Evolutionary conservation across 2,329 filamentous ascomycete species (phyloP).

Genomic region (Didymella segeticola): DNA sequence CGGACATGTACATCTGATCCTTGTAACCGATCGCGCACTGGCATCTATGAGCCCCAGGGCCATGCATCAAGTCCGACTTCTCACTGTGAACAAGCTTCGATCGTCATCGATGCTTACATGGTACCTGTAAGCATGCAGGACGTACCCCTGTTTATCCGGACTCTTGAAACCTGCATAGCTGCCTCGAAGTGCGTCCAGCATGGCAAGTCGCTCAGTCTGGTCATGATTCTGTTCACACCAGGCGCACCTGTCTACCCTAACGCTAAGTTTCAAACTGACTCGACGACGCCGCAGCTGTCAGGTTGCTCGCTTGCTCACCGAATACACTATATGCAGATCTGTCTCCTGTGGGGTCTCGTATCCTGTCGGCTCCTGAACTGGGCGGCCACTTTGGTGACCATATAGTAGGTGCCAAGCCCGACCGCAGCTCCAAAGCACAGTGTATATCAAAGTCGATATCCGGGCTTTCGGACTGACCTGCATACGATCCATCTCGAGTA

Average conservation of each 20-base stretch:
- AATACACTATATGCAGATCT: constrained; percentile 27
- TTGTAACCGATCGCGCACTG: constrained; percentile 31
- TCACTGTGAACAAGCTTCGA: constrained; percentile 18
- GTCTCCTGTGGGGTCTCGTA: constrained; percentile 26
- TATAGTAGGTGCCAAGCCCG: constrained; percentile 28
- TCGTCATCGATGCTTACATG: constrained; percentile 12
- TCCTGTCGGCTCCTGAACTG: constrained; percentile 33
- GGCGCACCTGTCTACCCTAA: constrained; percentile 25
- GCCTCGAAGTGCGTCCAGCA: constrained; percentile 26
- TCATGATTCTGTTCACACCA: constrained; percentile 20
- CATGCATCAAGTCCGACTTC: constrained; percentile 23
- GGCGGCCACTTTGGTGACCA: constrained; percentile 32
- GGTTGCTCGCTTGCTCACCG: constrained; percentile 12
- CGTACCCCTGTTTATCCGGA: constrained; percentile 32
- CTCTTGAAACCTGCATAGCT: constrained; percentile 40
- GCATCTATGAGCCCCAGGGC: constrained; percentile 33
- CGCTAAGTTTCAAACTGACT: constrained; percentile 19
- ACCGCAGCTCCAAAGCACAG: constrained; percentile 19
- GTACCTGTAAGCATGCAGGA: constrained; percentile 40
- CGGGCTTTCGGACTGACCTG: constrained; percentile 20
- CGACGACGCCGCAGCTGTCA: constrained; percentile 15
- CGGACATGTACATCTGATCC: constrained; percentile 16
- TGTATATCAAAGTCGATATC: constrained; percentile 37
- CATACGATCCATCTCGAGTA: constrained; percentile 10
- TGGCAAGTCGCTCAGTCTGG: constrained; percentile 20